Conservation (phyloP, 805 yeast species). For the Lachancea sp. region DNA sequence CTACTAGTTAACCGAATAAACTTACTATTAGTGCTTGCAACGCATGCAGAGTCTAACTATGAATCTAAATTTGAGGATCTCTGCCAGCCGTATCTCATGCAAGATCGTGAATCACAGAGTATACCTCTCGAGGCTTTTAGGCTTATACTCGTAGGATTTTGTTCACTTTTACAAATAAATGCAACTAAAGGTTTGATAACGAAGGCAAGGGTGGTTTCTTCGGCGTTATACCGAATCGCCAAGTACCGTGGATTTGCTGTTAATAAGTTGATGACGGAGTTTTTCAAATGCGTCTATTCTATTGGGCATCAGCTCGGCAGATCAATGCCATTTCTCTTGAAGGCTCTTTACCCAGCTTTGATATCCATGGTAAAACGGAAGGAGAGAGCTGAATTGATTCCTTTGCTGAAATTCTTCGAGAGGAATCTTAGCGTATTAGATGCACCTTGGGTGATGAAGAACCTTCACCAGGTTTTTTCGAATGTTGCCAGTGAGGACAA, state of each 20-base stretch:
- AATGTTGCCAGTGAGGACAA: conserved; percentile 12
- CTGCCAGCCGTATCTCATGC: conserved; percentile 14
- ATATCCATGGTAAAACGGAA: conserved; percentile 5
- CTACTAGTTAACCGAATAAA: conserved; percentile 28
- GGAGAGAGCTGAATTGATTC: neutral
- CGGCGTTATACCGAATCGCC: conserved; percentile 5
- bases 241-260: neutral
- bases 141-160: conserved; percentile 12
- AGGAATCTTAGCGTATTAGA: conserved; percentile 9
- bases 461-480: conserved; percentile 21
- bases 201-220: conserved; percentile 12
- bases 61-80: conserved; percentile 23
- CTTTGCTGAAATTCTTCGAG: conserved; percentile 6
- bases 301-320: conserved; percentile 5
- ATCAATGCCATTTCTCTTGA: conserved; percentile 11
- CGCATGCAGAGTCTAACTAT: conserved; percentile 16
- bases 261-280: conserved; percentile 6
- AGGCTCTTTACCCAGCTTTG: conserved; percentile 13
- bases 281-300: conserved; percentile 11
- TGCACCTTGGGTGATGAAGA: conserved; percentile 21
- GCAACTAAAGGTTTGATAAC: conserved; percentile 12
- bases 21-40: conserved; percentile 21
- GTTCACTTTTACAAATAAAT: conserved; percentile 10
- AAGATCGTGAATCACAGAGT: neutral
- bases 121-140: conserved; percentile 2